Base-by-base conservation (phyloP, 1,284 basidiomycete genomes). In the Wallemia hederae region DNA sequence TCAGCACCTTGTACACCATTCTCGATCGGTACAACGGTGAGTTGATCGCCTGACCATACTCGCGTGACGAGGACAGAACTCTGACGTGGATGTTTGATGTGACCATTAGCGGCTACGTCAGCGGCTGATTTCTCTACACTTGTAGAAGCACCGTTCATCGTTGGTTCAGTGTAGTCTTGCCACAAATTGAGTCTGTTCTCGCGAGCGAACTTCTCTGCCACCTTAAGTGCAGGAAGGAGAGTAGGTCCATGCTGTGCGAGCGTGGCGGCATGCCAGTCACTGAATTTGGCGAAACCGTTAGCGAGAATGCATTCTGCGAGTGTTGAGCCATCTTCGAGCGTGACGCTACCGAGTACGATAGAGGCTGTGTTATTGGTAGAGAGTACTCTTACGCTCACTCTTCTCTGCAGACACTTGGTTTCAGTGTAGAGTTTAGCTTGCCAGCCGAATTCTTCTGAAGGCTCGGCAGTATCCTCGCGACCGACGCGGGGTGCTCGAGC, bases 241-340 rank as follows among this genome's bases (percentile, higher is more conserved):
- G 39, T 88, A 17, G 80, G 81, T 28, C 85, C 83, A 63, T 76
- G 74, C 62, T 76, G 77, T 1, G 85, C 79, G 49, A 98, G 79
- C 77, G 97, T 85, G 29, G 91, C 92, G 15, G 90, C 90, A 70
- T 98, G 92, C 91, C 92, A 97, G 69, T 94, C 91, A 62, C 97
- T 84, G 60, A 94, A 79, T 62, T 88, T 83, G 14, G 91, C 92
- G 1, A 97, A 75, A 59, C 92, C 90, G 57, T 80, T 80, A 1
- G 77, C 78, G 22, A 90, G 80, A 58, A 98, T 75, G 71, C 85
- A 82, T 66, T 92, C 87, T 19, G 90, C 89, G 59, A 98, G 85
- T 71, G 29, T 25, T 57, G 24, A 31, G 56, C 55, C n/a, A 55
- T 26, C 34, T 49, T 29, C 14, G 14, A 24, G 69, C 75, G 62